phyloP scores from a whole-genome alignment of 2,329 filamentous ascomycete genomes.

The Microcera coccophila region DNA sequence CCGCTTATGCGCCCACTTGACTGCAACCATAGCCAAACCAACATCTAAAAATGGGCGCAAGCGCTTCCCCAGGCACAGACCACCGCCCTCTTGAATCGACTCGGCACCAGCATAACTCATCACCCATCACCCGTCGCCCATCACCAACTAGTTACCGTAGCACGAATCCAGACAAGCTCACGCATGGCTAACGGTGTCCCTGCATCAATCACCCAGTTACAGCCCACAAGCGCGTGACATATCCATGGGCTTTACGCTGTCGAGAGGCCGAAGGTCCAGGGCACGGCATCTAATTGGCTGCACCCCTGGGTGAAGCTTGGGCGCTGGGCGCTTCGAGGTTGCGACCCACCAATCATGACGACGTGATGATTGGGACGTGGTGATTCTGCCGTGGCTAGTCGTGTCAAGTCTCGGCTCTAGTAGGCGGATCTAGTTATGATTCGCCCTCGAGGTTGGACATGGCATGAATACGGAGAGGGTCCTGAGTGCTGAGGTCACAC shows the following conservation, averaged over 20 bases:
- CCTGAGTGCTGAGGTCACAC: neutral
- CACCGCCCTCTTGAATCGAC: conserved; percentile 16
- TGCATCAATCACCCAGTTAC: conserved; percentile 19
- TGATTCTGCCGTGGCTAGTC: conserved; percentile 13
- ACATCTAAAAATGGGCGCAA: neutral
- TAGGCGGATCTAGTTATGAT: conserved; percentile 19
- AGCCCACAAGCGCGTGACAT: conserved; percentile 22
- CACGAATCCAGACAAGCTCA: neutral
- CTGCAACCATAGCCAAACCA: too few relatives aligned
- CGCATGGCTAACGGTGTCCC: conserved; percentile 12
- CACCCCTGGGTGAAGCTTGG: conserved; percentile 17
- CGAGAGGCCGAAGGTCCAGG: conserved; percentile 3
- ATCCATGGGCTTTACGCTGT: conserved; percentile 9
- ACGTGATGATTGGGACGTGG: conserved; percentile 2
- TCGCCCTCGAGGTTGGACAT: conserved; percentile 8
- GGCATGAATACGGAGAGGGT: conserved; percentile 1
- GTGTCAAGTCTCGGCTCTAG: conserved; percentile 16
- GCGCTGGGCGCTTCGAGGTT: conserved; percentile 29
- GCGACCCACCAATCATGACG: conserved; percentile 27
- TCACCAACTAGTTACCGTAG: neutral
- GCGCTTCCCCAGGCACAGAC: conserved; percentile 2
- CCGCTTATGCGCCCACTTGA: too few relatives aligned
- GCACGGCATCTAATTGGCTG: conserved; percentile 25
- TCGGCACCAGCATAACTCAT: conserved; percentile 5
- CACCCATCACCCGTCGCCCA: neutral